Evolutionary conservation across 2,329 filamentous ascomycete genomes (phyloP), one percentile per base, ranked within the genome.

Genomic region (Penicillium sp.): DNA sequence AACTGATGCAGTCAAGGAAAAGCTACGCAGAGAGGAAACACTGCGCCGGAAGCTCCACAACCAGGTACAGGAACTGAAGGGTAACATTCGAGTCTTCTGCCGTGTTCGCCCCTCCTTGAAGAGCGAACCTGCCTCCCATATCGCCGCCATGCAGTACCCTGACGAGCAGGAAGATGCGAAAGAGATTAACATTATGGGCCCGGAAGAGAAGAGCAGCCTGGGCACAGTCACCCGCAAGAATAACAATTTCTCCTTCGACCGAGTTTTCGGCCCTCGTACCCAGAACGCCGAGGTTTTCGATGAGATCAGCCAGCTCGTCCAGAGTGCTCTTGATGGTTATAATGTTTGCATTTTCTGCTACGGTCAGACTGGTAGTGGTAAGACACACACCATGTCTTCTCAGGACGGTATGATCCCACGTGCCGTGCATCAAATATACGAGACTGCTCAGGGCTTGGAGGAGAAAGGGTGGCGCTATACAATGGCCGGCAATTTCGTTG

Each of bases 291-390:
- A 96, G 61, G 87, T 99, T 1, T 99, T 99, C 70, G 91, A 90
- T 51, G 94, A 99, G 71, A 97, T 97, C 69, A 95, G 91, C 52
- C 94, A 99, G 71, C 84, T 99, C 29, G 92, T 99, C 1, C 94
- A 99, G 75, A 96, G 91, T 64, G 94, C 95, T 0, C 81, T 99
- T 34, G 94, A 99, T 68, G 94, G 94, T 1, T 99, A 96, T 79
- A 99, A 97, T 64, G 94, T 99, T 48, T 97, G 93, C 75, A 97
- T 99, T 59, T 96, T 99, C 77, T 97, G 92, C 70, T 99, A 99
- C 69, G 94, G 94, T 39, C 94, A 99, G 74, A 99, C 94, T 0
- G 94, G 94, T 3, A 94, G 92, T 16, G 94, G 94, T 56, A 99
- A 99, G 80, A 99, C 94, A 0, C 90, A 88, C 70, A 97, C 94